Conservation (phyloP, 306 rosid genomes). For the Lathyrus aphaca region DNA sequence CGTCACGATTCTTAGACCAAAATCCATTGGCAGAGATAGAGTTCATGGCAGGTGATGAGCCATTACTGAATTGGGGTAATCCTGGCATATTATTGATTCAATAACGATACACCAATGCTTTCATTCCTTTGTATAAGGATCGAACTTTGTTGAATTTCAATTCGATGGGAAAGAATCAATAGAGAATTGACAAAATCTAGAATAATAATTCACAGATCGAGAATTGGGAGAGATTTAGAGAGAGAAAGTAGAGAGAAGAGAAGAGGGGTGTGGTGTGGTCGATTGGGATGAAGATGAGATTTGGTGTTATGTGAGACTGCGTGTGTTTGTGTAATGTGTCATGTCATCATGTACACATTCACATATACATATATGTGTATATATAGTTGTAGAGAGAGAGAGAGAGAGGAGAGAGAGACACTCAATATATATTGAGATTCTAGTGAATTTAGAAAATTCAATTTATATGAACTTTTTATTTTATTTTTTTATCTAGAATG, state of each 20-base stretch:
- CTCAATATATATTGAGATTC: no score
- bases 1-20: constrained; percentile 78
- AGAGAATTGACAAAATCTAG: constrained; percentile 26
- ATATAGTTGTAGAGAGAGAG: no score
- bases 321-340: constrained; percentile 22
- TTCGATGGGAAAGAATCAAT: constrained; percentile 24
- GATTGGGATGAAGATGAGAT: constrained; percentile 67
- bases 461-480: no score
- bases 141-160: constrained; percentile 31
- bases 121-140: constrained; percentile 46
- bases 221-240: constrained; percentile 50
- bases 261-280: constrained; percentile 42
- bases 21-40: constrained; percentile 46
- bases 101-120: constrained; percentile 38
- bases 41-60: constrained; percentile 44
- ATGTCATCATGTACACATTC: neutral
- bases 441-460: no score
- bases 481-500: no score
- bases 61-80: constrained; percentile 68
- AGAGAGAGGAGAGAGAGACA: neutral
- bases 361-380: neutral
- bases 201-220: constrained; percentile 33
- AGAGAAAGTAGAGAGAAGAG: neutral
- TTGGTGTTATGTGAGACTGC: constrained; percentile 58
- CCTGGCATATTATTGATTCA: constrained; percentile 73